Conservation (phyloP, 1,139 yeast genomes). For the Kurtzmaniella natalensis region DNA sequence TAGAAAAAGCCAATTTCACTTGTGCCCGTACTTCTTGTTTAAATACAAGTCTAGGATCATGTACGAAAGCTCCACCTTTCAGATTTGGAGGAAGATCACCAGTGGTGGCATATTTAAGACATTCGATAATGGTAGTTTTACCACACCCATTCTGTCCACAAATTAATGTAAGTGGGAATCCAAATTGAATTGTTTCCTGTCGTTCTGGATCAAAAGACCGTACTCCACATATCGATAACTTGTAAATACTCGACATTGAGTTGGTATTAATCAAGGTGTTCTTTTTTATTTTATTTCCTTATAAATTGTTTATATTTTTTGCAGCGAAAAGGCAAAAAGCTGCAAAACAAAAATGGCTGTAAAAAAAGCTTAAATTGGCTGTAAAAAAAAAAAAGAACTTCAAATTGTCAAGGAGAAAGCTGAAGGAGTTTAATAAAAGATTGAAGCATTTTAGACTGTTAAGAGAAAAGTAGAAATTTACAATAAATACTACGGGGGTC, state of each 20-base stretch:
- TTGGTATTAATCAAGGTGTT: too few species aligned
- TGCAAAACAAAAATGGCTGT: too few species aligned
- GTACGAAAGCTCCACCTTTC: conserved; percentile 93
- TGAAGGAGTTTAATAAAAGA: too few species aligned
- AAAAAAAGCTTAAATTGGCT: too few species aligned
- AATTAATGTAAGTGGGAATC: conserved; percentile 84
- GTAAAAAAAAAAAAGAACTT: too few species aligned
- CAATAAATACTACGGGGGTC: too few species aligned
- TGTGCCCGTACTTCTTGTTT: conserved; percentile 82
- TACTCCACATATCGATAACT: conserved; percentile 85
- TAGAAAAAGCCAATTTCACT: conserved; percentile 79
- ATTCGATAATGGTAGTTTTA: conserved; percentile 96
- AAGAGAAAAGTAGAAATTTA: too few species aligned
- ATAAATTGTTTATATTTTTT: too few species aligned
- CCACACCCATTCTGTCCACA: conserved; percentile 98
- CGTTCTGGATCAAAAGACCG: conserved; percentile 83
- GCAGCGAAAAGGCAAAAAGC: too few species aligned
- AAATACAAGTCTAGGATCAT: conserved; percentile 83
- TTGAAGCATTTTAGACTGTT: too few species aligned
- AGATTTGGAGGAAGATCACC: conserved; percentile 96
- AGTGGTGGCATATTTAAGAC: conserved; percentile 89
- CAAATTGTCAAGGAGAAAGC: too few species aligned
- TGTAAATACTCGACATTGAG: conserved; percentile 71
- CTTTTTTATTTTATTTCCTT: too few species aligned
- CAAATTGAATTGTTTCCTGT: conserved; percentile 85